These are phyloP conservation scores for Debaryomycetaceae sp. DNA, from an alignment of 1,139 yeast species.

Conservation along the genomic window DNA sequence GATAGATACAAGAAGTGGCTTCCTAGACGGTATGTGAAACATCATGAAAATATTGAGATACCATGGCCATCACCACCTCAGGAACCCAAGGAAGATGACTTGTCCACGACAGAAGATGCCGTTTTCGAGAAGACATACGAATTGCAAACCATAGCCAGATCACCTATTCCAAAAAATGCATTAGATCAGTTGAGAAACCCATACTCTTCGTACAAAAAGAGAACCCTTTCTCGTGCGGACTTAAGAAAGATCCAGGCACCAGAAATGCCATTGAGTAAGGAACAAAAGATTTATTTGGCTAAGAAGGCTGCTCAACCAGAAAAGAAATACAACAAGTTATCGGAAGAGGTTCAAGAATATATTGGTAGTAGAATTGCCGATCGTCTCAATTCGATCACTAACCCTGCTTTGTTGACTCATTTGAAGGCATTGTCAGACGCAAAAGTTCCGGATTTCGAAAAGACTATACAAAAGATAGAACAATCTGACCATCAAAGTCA, in stretches of 20 bases:
- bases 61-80: slow-evolving; percentile 91
- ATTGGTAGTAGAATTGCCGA: slow-evolving; percentile 69
- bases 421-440: slow-evolving; percentile 37
- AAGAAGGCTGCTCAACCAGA: slow-evolving; percentile 51
- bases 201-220: slow-evolving; percentile 56
- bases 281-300: slow-evolving; percentile 59
- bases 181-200: slow-evolving; percentile 73
- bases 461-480: slow-evolving; percentile 22
- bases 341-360: slow-evolving; percentile 64
- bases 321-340: slow-evolving; percentile 48
- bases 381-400: slow-evolving; percentile 43
- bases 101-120: slow-evolving; percentile 55
- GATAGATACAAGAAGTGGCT: slow-evolving; percentile 68
- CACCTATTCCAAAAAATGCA: slow-evolving; percentile 70
- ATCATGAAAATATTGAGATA: slow-evolving; percentile 63
- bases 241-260: slow-evolving; percentile 66
- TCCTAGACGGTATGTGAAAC: slow-evolving; percentile 73
- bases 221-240: slow-evolving; percentile 56
- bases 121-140: slow-evolving; percentile 75
- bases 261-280: slow-evolving; percentile 70
- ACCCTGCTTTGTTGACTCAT: slow-evolving; percentile 36
- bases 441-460: slow-evolving; percentile 29
- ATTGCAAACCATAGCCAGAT: slow-evolving; percentile 61
- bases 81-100: slow-evolving; percentile 52
- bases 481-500: slow-evolving; percentile 2